Conservation (phyloP, 352 stramenopile genomes). For the Phytopythium delawarense region DNA sequence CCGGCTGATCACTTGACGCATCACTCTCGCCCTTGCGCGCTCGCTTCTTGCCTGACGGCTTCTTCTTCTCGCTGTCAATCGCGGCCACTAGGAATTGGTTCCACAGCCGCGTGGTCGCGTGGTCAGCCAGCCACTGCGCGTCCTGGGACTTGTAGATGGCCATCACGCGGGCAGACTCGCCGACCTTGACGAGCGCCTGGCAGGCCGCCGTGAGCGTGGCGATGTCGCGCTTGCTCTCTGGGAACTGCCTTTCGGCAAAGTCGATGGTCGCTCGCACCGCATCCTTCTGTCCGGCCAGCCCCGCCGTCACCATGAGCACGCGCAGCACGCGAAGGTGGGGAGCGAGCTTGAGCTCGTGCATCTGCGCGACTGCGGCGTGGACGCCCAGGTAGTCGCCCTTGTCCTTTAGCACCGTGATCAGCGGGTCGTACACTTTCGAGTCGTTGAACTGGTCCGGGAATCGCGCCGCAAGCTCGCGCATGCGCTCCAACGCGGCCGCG, state of each 20-base stretch:
- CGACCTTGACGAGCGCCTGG: slow-evolving; percentile 50
- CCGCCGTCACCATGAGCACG: slow-evolving; percentile 53
- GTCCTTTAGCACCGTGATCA: slow-evolving; percentile 52
- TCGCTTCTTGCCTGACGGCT: slow-evolving; percentile 7
- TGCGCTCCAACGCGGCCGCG: slow-evolving; percentile 36
- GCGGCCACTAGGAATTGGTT: slow-evolving; percentile 63
- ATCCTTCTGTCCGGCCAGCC: slow-evolving; percentile 39
- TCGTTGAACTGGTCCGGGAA: slow-evolving; percentile 17
- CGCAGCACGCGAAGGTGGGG: slow-evolving; percentile 52
- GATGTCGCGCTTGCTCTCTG: slow-evolving; percentile 27
- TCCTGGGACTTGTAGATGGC: slow-evolving; percentile 45
- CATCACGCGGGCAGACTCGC: slow-evolving; percentile 35
- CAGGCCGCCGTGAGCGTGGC: slow-evolving; percentile 54
- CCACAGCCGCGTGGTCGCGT: slow-evolving; percentile 44
- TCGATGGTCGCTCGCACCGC: slow-evolving; percentile 37
- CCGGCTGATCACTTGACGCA: slow-evolving; percentile 17
- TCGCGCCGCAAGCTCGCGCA: slow-evolving; percentile 22
- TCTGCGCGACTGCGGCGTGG: slow-evolving; percentile 52
- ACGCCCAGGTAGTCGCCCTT: slow-evolving; percentile 60
- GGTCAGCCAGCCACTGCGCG: slow-evolving; percentile 24
- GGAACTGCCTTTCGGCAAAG: slow-evolving; percentile 46
- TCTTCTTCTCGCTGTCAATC: slow-evolving; percentile 18
- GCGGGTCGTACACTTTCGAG: slow-evolving; percentile 35
- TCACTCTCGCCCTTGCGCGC: neutral
- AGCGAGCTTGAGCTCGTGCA: slow-evolving; percentile 45